Percentiles rank a stretch among this genome's conserved stretches.
Conservation (phyloP, 257 asterid species). For the Solanum clarkiae region DNA sequence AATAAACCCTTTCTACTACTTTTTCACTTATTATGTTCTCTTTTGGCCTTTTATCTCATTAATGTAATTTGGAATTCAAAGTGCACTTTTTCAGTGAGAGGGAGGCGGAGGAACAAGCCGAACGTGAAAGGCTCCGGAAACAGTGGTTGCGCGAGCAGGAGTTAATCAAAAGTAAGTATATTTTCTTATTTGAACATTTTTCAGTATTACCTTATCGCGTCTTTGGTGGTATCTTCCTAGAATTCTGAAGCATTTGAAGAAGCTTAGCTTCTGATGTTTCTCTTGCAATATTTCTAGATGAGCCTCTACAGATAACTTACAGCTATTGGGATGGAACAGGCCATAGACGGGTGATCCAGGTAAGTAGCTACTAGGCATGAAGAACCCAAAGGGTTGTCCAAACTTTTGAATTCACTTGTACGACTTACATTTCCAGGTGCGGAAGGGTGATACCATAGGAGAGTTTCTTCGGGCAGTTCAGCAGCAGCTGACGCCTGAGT, state of each 20-base stretch:
- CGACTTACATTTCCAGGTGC: slow-evolving; percentile 36
- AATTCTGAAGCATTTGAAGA: slow-evolving; percentile 1
- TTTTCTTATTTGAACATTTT: background rate
- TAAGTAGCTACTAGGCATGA: background rate
- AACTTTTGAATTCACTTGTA: background rate
- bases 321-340: slow-evolving; percentile 99
- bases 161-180: slow-evolving; percentile 62
- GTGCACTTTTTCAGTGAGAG: slow-evolving; percentile 98
- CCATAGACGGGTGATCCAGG: slow-evolving; percentile 89
- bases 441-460: slow-evolving; percentile 88
- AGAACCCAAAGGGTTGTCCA: background rate
- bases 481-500: slow-evolving; percentile 99
- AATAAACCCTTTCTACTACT: slow-evolving; percentile 3
- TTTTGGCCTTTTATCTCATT: slow-evolving; percentile 31
- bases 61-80: slow-evolving; percentile 60
- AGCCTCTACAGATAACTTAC: slow-evolving; percentile 91
- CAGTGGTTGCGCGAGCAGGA: slow-evolving; percentile 91
- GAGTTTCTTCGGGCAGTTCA: slow-evolving; percentile 95
- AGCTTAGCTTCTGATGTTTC: slow-evolving; percentile 8
- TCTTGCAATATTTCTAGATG: slow-evolving; percentile 36
- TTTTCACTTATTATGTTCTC: background rate
- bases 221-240: background rate
- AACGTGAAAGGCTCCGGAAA: slow-evolving; percentile 86
- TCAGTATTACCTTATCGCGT: background rate
- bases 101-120: slow-evolving; percentile 99